Evolutionary conservation across 306 rosid genomes (phyloP), one percentile per base, ranked within the genome.

Genomic region (Albizia julibrissin): DNA sequence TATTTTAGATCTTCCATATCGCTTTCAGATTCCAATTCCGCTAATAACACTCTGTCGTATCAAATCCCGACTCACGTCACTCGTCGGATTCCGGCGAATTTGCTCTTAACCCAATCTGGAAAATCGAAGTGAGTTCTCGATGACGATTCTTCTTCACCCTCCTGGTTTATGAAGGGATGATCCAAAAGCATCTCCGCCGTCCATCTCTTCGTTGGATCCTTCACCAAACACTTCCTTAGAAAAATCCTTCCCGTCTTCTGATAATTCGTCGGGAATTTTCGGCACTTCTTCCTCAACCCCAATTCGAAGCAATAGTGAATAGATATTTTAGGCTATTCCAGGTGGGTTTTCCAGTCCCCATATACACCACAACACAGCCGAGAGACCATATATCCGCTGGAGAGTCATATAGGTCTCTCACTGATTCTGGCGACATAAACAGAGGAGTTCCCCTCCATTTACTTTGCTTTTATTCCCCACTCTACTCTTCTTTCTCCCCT

Each of bases 81-180:
- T 78, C 68, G 2, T 44, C 72, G 7, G 61, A 83, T 73, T 82
- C 90, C 26, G 82, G 87, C 4, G 85, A 80, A 65, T 27, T 39
- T 0, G n/a, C 74, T 22, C 3, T 94, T 91, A 85, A 79, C 86
- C 94, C 99, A 95, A 9, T 93, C 90, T 0, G 87, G 87, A 74
- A 91, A 95, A 78, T 93, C 95, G 21, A 95, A 91, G 27, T 90
- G 96, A 37, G 90, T 74, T 76, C 97, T 89, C 10, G 96, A 98
- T 13, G 87, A 79, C 4, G 70, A 15, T 37, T 37, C 40, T 31
- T 31, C 22, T 18, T 85, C 85, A 1, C 64, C 72, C 0, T 47
- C 44, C 3, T 33, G 37, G 49, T 85, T 77, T 84, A 79, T 69
- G 27, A 95, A 93, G 0, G 96, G 90, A 46, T 93, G 99, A 1